Evolutionary conservation across 441 rosid species (phyloP).

Genomic region (Pelargonium citronellum): DNA sequence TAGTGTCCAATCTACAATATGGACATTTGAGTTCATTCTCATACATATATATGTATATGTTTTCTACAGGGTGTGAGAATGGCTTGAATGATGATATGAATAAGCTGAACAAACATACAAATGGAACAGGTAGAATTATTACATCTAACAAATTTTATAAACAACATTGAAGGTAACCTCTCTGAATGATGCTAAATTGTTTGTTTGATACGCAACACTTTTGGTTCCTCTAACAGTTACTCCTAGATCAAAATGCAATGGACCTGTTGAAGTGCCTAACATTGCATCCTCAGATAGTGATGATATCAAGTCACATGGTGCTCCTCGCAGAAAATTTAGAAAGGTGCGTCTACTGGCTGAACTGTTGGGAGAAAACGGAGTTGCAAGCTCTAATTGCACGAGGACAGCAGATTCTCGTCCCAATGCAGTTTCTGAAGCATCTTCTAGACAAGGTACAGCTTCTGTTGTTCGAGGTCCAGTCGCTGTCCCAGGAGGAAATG

Average conservation of each 20-base stretch:
- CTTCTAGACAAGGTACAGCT: slow-evolving; percentile 25
- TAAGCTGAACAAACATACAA: slow-evolving; percentile 28
- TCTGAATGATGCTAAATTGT: slow-evolving; percentile 15
- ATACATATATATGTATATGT: slow-evolving; percentile 5
- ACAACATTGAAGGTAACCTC: slow-evolving; percentile 9
- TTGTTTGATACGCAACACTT: slow-evolving; percentile 20
- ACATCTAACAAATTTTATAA: slow-evolving; percentile 1
- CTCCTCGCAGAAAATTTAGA: slow-evolving; percentile 53
- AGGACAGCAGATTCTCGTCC: slow-evolving; percentile 35
- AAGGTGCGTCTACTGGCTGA: slow-evolving; percentile 73
- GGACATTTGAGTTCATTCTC: slow-evolving; percentile 12
- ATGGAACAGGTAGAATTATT: slow-evolving; percentile 39
- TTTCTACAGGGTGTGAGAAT: slow-evolving; percentile 31
- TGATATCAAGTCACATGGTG: slow-evolving; percentile 36
- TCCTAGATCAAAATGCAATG: slow-evolving; percentile 24
- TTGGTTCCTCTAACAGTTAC: slow-evolving; percentile 32
- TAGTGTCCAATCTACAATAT: slow-evolving; percentile 13
- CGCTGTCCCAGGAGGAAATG: slow-evolving; percentile 27
- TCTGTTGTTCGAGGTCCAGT: slow-evolving; percentile 26
- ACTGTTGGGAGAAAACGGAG: slow-evolving; percentile 44
- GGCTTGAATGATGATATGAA: slow-evolving; percentile 30
- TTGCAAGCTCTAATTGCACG: slow-evolving; percentile 19
- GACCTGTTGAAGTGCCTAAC: slow-evolving; percentile 26
- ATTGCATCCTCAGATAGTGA: slow-evolving; percentile 54
- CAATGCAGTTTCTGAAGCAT: slow-evolving; percentile 27